Base-by-base conservation (phyloP, 208 protist genomes). In the Leishmania martiniquensis region DNA sequence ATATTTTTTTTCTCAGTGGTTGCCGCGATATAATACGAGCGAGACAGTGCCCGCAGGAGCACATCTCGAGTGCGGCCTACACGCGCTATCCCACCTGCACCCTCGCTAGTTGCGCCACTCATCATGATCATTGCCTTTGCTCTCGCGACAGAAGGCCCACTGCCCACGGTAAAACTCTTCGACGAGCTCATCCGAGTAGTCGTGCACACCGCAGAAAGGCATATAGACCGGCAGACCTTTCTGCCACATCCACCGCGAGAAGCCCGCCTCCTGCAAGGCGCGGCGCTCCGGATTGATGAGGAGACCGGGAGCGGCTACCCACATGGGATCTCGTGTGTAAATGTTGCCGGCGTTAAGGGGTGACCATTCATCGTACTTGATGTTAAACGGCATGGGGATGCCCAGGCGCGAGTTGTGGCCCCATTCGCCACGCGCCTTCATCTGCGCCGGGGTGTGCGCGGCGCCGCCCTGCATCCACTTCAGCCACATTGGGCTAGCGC, bases 111-210 rank as follows among this genome's bases (percentile, higher is more conserved):
- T 91, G 82, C 85, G 87, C 94, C 94, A 97, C 79, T 97, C 94
- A 67, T 97, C 92, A 81, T 95, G 92, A 69, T 97, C 94, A 76
- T 95, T 95, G 75, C 94, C 92, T 80, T 96, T 97, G 86, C 86
- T 96, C 32, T 86, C 79, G 44, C 89, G 89, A 12, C 91, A 88
- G 76, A 96, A 96, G 47, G 92, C 92, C 91, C 91, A 95, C 80
- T 95, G 89, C n/a, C 92, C 92, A 69, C 94, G 89, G 86, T 96
- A 96, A 84, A 90, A 97, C 85, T 97, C 94, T 78, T 97, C 92
- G 29, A 97, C 92, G 15, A 97, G 80, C 83, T 97, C 94, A 81
- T 97, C 92, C 44, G 91, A 85, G 80, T 92, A 91, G 76, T 96
- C 94, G 75, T 97, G 94, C 70, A 95, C 92, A 54, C 91, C 92